These are phyloP conservation scores for Salix brachista DNA, from an alignment of 345 rosid genomes.

Conservation along the genomic window DNA sequence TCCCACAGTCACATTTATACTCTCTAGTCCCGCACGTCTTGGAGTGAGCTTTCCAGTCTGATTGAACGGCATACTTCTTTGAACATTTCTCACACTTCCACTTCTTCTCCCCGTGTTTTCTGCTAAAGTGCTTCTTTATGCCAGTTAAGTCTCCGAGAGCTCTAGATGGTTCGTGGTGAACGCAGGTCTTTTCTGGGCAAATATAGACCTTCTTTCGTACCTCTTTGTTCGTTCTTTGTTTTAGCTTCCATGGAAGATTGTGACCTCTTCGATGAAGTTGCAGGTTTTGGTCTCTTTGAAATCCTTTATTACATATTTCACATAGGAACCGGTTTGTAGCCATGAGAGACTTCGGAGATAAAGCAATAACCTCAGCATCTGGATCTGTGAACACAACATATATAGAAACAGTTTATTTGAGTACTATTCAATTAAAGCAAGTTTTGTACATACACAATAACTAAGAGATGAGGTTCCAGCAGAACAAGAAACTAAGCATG, in stretches of 20 bases:
- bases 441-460: not conserved
- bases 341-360: conserved; percentile 88
- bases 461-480: not conserved
- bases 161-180: conserved; percentile 77
- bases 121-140: conserved; percentile 85
- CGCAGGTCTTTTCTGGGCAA: conserved; percentile 89
- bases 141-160: conserved; percentile 98
- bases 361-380: conserved; percentile 92
- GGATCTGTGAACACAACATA: conserved; percentile 51
- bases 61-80: conserved; percentile 91
- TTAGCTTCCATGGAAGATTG: conserved; percentile 94
- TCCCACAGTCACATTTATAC: conserved; percentile 94
- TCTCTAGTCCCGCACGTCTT: conserved; percentile 96
- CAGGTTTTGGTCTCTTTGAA: conserved; percentile 92
- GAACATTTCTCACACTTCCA: conserved; percentile 98
- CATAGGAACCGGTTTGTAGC: conserved; percentile 87
- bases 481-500: not conserved
- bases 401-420: not conserved
- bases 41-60: conserved; percentile 97
- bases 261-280: conserved; percentile 96
- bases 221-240: conserved; percentile 68
- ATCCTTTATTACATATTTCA: conserved; percentile 95
- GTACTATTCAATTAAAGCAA: not conserved
- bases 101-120: conserved; percentile 95
- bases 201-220: conserved; percentile 71